These are phyloP conservation scores for Babesia gibsoni DNA, from an alignment of 169 alveolate species.

Conservation along the genomic window DNA sequence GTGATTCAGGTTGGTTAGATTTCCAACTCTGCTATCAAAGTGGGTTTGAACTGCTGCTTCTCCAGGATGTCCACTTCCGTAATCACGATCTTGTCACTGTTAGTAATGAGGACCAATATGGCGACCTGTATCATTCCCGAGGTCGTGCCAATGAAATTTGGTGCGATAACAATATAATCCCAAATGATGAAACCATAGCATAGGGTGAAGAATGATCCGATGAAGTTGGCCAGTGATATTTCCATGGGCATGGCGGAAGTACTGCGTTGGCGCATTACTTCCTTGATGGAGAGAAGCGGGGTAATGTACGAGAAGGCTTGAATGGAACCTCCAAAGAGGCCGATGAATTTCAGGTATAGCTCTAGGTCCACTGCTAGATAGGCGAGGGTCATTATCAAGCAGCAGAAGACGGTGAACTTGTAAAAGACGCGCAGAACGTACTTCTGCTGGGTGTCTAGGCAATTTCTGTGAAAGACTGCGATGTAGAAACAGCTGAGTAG, in stretches of 20 bases:
- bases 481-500: constrained; percentile 29
- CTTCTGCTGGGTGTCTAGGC: constrained; percentile 42
- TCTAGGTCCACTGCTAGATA: constrained; percentile 18
- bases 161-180: constrained; percentile 69
- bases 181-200: constrained; percentile 73
- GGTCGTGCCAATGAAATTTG: constrained; percentile 65
- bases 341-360: constrained; percentile 46
- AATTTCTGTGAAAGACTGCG: constrained; percentile 33
- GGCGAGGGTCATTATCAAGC: background rate
- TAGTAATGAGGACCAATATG: constrained; percentile 45
- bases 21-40: constrained; percentile 26
- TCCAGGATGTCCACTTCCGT: constrained; percentile 60
- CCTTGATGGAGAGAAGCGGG: constrained; percentile 66
- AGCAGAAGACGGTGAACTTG: constrained; percentile 15
- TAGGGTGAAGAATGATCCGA: constrained; percentile 67
- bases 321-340: constrained; percentile 60
- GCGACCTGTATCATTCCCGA: constrained; percentile 49
- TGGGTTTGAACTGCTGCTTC: constrained; percentile 54
- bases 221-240: constrained; percentile 68
- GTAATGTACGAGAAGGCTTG: constrained; percentile 64
- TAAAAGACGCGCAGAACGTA: constrained; percentile 24
- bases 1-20: too few species aligned
- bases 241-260: constrained; percentile 74
- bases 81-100: constrained; percentile 38
- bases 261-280: constrained; percentile 59